Base-by-base conservation (phyloP, 768 basidiomycete species). In the Suillus alpinus region DNA sequence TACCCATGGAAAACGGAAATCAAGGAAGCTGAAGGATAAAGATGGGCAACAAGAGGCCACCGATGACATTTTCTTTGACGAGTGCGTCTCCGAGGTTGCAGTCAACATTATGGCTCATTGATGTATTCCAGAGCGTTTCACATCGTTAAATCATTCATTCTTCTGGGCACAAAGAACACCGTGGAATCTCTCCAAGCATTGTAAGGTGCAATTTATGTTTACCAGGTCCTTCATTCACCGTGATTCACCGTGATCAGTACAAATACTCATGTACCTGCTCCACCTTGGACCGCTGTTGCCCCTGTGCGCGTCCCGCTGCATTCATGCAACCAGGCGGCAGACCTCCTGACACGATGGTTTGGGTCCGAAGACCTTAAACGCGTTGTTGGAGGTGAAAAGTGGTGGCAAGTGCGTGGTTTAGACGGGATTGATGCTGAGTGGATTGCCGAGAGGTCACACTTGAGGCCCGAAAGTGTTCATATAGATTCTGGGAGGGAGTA, bases 371-470 rank as follows among this genome's bases (percentile, higher is more conserved):
- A 87, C 62, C 80, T 91, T 32, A 81, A 83, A 67, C 72, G 78
- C 32, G 82, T 90, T 14, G 86, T 89, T 10, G 92, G 92, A 31
- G 92, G 91, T 2, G 83, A 84, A 59, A 79, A 86, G 59, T 94
- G 91, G 92, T 92, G 91, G 92, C 90, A 92, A 73, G 85, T 91
- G 36, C 80, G 89, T 43, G 87, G 87, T 7, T 73, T 89, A 34
- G 81, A 84, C 58, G 89, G 89, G 2, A 75, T 91, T 1, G 88
- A 91, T 61, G 83, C 76, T 2, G 85, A 86, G 68, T 86, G 84
- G 85, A 77, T 86, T 32, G 81, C 84, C 1, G 79, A 85, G 65
- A 80, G 79, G 63, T 76, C 81, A 40, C 80, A 79, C 61, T 65
- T 86, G 14, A 32, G 63, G 56, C 40, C 62, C 52, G 63, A 68